Base-by-base conservation (phyloP, 306 rosid species). In the Pueraria montana region DNA sequence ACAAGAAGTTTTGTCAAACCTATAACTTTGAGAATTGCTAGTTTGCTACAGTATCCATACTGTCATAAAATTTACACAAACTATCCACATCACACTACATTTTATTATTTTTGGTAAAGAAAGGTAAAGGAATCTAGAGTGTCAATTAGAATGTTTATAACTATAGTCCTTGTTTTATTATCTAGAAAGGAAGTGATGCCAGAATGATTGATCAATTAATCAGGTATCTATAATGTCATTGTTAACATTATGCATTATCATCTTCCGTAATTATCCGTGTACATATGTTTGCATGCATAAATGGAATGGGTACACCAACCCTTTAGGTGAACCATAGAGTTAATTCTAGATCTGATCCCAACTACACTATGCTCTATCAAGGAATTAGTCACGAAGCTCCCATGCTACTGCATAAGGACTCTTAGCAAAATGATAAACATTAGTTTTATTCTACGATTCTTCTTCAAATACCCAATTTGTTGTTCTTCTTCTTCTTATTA, bases 331-430 rank as follows among this genome's bases (percentile, higher is more conserved):
- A 78, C 94, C 38, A 85, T 84, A 5, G 92, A 80, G 70, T 90
- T 89, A 61, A 93, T 89, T 88, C 90, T 81, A 81, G 93, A 91
- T 80, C 96, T 83, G 81, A 93, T 93, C 42, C 94, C 96, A 24
- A 93, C 87, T 40, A 91, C 91, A 70, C 92, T 90, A 64, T 90
- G 96, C 87, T 91, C 96, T 72, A 93, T 90, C n/a, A 86, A 52
- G 84, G 92, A 80, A 62, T 89, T 69, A 8, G 78, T 89, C 80
- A 93, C 84, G 87, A 93, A 93, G 91, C 94, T 89, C n/a, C 75
- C 97, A 73, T 91, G 97, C 17, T 92, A 34, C 1, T 34, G 40
- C 40, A 34, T 5, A 34, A 34, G 40, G 40, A 34, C 40, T n/a
- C n/a, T n/a, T n/a, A 30, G 34, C 34, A 30, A 30, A 30, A 30